A percentile compares a stretch with the other conserved stretches of the same genome.
phyloP scores from a whole-genome alignment of 2,329 filamentous ascomycete species.

The Emergomyces pasteurianus region DNA sequence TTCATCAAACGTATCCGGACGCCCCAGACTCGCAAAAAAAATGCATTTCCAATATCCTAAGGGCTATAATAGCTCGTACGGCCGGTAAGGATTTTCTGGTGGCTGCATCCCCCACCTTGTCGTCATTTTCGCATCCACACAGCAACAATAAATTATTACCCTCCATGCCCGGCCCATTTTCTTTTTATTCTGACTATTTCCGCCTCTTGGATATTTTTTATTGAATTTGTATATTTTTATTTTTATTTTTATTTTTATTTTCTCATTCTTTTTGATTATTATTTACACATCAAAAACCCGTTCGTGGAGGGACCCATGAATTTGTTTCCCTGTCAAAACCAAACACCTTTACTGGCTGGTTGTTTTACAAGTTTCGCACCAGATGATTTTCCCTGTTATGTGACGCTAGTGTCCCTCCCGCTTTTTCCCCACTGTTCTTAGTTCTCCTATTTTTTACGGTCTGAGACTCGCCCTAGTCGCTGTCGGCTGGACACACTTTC shows the following conservation, averaged over 20 bases:
- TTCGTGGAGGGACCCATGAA: not conserved
- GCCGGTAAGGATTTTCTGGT: conserved; percentile 45
- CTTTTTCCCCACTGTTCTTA: conserved; percentile 1
- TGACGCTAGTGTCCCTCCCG: conserved; percentile 3
- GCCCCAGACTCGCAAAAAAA: conserved; percentile 60
- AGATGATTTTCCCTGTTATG: conserved; percentile 1
- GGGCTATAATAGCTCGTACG: conserved; percentile 54
- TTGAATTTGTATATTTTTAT: not conserved
- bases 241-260: not conserved
- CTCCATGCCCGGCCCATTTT: not conserved
- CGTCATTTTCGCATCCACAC: not conserved
- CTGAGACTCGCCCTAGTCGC: conserved; percentile 1
- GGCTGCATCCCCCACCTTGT: conserved; percentile 4
- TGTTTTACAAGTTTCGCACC: not conserved
- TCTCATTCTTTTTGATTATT: conserved; percentile 4
- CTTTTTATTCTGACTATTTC: not conserved
- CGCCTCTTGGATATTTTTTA: not conserved
- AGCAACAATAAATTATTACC: not conserved
- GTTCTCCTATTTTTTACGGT: not conserved
- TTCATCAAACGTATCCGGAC: conserved; percentile 60
- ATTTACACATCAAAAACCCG: not conserved
- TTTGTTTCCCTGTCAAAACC: not conserved
- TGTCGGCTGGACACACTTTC: conserved; percentile 6
- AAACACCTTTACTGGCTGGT: not conserved
- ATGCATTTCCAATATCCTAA: conserved; percentile 64